Base-by-base conservation (phyloP, 805 yeast genomes). In the Wickerhamomyces hampshirensis region DNA sequence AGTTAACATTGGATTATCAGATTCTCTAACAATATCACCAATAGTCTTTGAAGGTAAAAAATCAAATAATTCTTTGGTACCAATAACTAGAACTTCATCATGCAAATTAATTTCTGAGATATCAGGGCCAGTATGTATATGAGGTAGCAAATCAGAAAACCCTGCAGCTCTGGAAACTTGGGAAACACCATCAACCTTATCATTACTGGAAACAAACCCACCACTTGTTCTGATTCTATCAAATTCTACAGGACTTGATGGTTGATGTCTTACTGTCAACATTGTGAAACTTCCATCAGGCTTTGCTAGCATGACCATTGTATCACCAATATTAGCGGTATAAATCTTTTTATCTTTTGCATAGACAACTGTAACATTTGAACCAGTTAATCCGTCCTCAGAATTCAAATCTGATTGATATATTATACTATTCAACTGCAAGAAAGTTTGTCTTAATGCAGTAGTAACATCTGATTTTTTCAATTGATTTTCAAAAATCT, bases 161-260 rank as follows among this genome's bases (percentile, higher is more conserved):
- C 99, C 99, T 35, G 87, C 89, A 23, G 96, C 95, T 49, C 98
- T 73, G 2, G 96, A 85, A 33, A 88, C 84, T 33, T 78, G 80
- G 12, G 86, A 71, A 19, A 76, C 79, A 28, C 94, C 94, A 57
- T 91, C 96, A 30, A 88, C 69, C 43, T 82, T 80, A 36, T 91
- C 96, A 50, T 82, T 84, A 14, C 84, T 82, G 8, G 85, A 76
- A 9, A 93, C 95, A 56, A 73, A 83, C 2, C 98, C 98, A 35
- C 98, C 98, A 17, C 94, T 77, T 2, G 84, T 84, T 51, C 98
- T 69, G 32, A 93, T 85, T 48, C 96, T 68, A 54, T 88, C 95
- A 49, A 84, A 84, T 48, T 86, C 94, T 29, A 67, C 69, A 21
- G 83, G 68, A 18, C 73, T 76, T 5, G 93, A 81, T 7, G 98